Base-by-base conservation (phyloP, 2,329 filamentous ascomycete species). In the Colletotrichum zoysiae region DNA sequence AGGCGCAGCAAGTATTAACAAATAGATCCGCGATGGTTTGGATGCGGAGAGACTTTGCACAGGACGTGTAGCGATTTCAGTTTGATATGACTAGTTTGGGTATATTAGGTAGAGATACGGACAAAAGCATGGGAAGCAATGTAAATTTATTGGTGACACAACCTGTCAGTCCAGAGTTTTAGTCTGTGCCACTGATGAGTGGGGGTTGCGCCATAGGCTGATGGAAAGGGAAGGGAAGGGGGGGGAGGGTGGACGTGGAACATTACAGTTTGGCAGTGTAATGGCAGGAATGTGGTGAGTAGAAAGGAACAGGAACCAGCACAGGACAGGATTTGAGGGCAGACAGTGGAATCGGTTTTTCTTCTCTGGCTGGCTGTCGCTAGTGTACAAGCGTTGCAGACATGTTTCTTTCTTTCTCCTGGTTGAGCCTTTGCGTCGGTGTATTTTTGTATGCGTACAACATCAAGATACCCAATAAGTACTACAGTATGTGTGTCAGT, bases 401-500 rank as follows among this genome's bases (percentile, higher is more conserved):
- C 55, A 20, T 58, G 11, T n/a, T 38, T 53, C 26, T 53, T 18
- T 53, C 50, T 18, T 53, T 23, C 38, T 18, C 30, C 57, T 57
- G 48, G 30, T 57, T 30, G 26, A 40, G 26, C 46, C 55, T 60
- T 60, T 70, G 55, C 44, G 67, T 53, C 46, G 48, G 55, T 16
- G 44, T 35, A 35, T 8, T 38, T 8, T 38, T 12, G 44, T 20
- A 44, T 55, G 68, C 20, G 69, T 68, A 44, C 64, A 57, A 71
- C 68, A 58, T 58, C 65, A 68, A 67, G 58, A 44, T 18, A 64
- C 35, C 2, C 42, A 30, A 40, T 26, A 26, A 40, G 50, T n/a
- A n/a, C n/a, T n/a, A n/a, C n/a, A n/a, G n/a, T n/a, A 56, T 56
- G 67, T 56, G 67, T 62, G 62, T 67, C 63, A 67, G 50, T 51